Conservation (phyloP, 2,329 filamentous ascomycete genomes). For the Calonectria hongkongensis region DNA sequence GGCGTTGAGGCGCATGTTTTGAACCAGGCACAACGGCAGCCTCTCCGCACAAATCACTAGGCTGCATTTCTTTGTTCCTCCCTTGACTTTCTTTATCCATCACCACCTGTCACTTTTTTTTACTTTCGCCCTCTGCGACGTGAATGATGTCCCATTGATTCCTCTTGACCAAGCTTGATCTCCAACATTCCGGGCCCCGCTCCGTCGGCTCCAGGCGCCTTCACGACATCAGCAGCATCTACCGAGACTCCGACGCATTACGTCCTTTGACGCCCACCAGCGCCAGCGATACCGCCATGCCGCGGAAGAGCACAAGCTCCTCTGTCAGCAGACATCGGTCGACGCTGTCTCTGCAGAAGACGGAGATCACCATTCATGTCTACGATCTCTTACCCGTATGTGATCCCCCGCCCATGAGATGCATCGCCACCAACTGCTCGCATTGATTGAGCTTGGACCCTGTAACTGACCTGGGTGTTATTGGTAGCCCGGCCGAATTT, state of each 20-base stretch:
- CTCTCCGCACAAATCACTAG: conserved; percentile 19
- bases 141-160: conserved; percentile 31
- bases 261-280: conserved; percentile 42
- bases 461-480: conserved; percentile 40
- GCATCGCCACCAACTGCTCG: conserved; percentile 17
- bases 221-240: conserved; percentile 30
- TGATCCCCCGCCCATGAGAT: conserved; percentile 27
- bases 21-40: conserved; percentile 34
- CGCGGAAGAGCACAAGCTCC: conserved; percentile 54
- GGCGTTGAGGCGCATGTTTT: conserved; percentile 35
- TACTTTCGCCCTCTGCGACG: conserved; percentile 1
- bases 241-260: conserved; percentile 49
- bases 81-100: conserved; percentile 23
- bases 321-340: conserved; percentile 72
- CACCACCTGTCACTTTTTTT: background rate
- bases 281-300: conserved; percentile 48
- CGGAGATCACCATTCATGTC: conserved; percentile 84
- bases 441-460: conserved; percentile 32
- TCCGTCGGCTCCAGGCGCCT: conserved; percentile 30
- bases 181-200: conserved; percentile 47
- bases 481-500: conserved; percentile 80
- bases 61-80: conserved; percentile 4
- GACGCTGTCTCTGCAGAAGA: conserved; percentile 82
- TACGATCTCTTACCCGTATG: conserved; percentile 85
- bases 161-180: conserved; percentile 28